Percentiles rank a stretch among this genome's conserved stretches.
Conservation (phyloP, 768 basidiomycete species). For the Lentinula sp. region DNA sequence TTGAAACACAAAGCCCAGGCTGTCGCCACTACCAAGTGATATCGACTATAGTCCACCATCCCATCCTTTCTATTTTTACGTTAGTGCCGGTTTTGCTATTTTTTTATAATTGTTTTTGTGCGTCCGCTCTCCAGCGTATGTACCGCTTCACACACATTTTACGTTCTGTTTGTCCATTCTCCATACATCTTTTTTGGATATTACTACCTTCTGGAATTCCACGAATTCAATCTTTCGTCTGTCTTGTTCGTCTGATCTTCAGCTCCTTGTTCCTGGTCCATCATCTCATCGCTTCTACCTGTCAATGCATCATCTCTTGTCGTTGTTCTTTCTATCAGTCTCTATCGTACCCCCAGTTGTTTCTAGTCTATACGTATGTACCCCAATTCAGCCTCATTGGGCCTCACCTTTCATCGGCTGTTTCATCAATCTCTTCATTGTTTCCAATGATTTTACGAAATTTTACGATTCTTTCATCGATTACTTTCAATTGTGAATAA, state of each 20-base stretch:
- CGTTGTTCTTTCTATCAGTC: background rate
- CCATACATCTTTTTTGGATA: no score
- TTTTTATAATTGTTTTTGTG: no score
- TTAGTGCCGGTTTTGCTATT: background rate
- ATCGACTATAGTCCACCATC: background rate
- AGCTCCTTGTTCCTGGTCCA: background rate
- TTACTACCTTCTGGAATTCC: background rate
- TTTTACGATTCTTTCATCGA: background rate
- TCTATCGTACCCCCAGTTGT: background rate
- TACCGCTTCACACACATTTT: no score
- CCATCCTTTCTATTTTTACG: background rate
- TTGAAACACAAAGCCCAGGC: conserved; percentile 70
- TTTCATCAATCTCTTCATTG: background rate
- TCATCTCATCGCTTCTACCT: background rate
- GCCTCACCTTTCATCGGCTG: background rate
- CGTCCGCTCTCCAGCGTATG: no score
- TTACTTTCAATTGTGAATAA: background rate
- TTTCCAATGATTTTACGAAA: background rate
- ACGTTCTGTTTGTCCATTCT: no score
- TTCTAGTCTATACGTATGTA: background rate
- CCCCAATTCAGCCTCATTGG: background rate
- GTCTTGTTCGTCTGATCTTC: background rate
- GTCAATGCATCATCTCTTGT: background rate
- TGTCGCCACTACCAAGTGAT: conserved; percentile 17
- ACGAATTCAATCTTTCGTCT: background rate